Evolutionary conservation across 306 rosid genomes (phyloP), one percentile per base, ranked within the genome.

Genomic region (Rubus parviflorus): DNA sequence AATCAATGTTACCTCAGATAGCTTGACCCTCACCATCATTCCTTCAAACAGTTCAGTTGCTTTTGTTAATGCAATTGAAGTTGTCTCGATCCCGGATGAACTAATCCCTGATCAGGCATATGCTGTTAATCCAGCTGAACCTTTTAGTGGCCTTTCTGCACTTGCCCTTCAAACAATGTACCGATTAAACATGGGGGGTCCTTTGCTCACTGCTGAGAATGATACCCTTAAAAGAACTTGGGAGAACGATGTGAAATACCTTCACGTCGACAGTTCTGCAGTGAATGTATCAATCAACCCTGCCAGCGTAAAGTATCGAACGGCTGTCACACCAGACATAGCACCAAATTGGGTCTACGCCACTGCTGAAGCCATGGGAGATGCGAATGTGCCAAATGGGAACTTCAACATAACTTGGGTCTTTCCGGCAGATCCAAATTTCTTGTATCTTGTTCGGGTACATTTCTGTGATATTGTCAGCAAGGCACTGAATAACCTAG

Each of bases 361-460:
- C 54, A 90, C 93, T 58, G 97, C 97, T 14, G 95, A 92, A 72
- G 86, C 88, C 64, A 92, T 95, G 98, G 86, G 82, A 58, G 77
- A 83, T 71, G 80, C 96, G 0, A 87, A 92, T 80, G 93, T 92
- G 6, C 76, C 90, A 58, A 77, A 79, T 41, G 84, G 77, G 54
- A 95, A 88, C 86, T 95, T 95, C 93, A 95, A 92, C 85, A 85
- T 95, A 64, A 95, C 98, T 54, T 95, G 98, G 98, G 93, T 92
- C 54, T 89, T 95, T 74, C 19, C 72, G 2, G 95, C 91, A 37
- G 93, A 95, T 78, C 95, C 91, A 37, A 75, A 52, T 69, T 95
- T 87, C 81, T 80, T 84, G 75, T 95, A 92, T 76, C 87, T 92
- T 35, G 85, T 95, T 43, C 79, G 98, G 80, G 88, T 89, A 1